Conservation (phyloP, 352 stramenopile species). For the Phytopythium cucurbitacearum region DNA sequence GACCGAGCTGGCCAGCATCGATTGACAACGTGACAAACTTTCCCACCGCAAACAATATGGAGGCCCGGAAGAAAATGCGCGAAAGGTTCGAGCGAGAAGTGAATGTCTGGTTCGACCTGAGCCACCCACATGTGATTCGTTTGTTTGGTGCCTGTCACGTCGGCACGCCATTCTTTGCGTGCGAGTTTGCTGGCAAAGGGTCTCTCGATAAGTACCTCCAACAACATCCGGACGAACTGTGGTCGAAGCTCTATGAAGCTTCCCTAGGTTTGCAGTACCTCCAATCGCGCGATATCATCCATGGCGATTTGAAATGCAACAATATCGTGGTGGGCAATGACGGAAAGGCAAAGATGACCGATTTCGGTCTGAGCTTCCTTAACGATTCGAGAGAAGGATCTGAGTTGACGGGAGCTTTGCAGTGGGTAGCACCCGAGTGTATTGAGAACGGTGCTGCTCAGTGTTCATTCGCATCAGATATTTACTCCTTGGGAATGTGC, state of each 20-base stretch:
- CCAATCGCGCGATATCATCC: no score
- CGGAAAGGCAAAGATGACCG: not conserved
- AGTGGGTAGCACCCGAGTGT: not conserved
- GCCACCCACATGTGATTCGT: not conserved
- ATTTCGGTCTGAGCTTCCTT: conserved; percentile 1
- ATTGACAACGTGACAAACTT: no score
- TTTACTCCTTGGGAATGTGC: conserved; percentile 13
- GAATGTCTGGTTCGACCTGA: not conserved
- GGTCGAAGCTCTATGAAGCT: not conserved
- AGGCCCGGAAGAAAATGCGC: no score
- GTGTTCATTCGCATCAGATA: not conserved
- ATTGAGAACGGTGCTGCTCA: not conserved
- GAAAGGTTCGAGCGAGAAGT: not conserved
- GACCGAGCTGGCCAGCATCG: no score
- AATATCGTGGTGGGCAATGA: not conserved
- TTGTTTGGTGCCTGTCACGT: not conserved
- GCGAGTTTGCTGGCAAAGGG: not conserved
- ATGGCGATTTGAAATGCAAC: not conserved
- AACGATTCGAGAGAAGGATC: no score
- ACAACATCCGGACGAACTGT: no score
- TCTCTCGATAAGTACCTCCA: no score
- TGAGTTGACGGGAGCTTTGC: not conserved
- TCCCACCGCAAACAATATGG: no score
- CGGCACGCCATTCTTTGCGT: not conserved
- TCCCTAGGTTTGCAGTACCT: not conserved